Evolutionary conservation across 2,329 filamentous ascomycete genomes (phyloP).

Genomic region (Penicillium sp.): DNA sequence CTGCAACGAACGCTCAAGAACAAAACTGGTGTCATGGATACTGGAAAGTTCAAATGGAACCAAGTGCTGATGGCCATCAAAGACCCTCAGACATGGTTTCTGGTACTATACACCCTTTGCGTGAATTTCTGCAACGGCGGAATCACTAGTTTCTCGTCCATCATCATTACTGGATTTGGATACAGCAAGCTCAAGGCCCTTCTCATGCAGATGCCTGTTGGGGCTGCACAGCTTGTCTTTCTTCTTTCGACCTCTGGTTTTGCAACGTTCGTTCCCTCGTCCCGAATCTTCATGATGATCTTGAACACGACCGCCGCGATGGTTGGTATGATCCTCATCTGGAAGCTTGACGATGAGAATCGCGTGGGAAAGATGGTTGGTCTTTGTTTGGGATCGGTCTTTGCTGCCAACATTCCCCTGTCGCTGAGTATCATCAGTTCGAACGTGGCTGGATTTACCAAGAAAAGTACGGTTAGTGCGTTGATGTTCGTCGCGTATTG

Average conservation of each 20-base stretch:
- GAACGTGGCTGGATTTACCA: conserved; percentile 39
- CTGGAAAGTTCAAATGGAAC: conserved; percentile 42
- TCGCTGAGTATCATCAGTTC: conserved; percentile 35
- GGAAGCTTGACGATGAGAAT: conserved; percentile 25
- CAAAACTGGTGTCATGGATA: conserved; percentile 54
- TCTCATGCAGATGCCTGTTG: conserved; percentile 39
- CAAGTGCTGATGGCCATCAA: conserved; percentile 39
- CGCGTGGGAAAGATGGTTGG: conserved; percentile 29
- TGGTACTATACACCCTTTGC: conserved; percentile 33
- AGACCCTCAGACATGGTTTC: conserved; percentile 34
- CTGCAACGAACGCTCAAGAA: conserved; percentile 53
- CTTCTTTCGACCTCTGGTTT: conserved; percentile 29
- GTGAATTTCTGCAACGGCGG: conserved; percentile 37
- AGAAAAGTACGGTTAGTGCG: conserved; percentile 39
- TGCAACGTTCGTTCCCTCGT: conserved; percentile 27
- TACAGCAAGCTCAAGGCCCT: conserved; percentile 37
- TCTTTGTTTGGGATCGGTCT: conserved; percentile 31
- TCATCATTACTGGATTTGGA: conserved; percentile 40
- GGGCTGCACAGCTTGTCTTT: conserved; percentile 35
- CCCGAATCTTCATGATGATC: conserved; percentile 36
- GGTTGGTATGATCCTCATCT: conserved; percentile 36
- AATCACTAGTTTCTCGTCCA: conserved; percentile 35
- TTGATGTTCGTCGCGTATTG: conserved; percentile 50
- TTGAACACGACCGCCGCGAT: conserved; percentile 28
- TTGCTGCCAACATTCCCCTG: conserved; percentile 37